Evolutionary conservation across 768 basidiomycete genomes (phyloP).

Genomic region (Tylopilus cervinicoccineus): DNA sequence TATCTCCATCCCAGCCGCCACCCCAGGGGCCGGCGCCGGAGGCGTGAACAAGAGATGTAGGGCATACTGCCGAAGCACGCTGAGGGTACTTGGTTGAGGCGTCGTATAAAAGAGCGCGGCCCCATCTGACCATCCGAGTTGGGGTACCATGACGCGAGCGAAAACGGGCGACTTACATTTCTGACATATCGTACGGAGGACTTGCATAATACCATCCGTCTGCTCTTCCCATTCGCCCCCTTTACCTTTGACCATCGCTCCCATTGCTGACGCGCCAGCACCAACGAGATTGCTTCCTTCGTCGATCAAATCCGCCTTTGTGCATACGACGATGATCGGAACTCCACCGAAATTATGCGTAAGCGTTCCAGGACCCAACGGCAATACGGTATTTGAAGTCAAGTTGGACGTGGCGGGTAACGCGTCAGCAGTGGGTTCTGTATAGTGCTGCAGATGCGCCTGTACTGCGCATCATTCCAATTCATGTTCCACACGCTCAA

Average conservation of each 20-base stretch:
- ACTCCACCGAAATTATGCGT: conserved; percentile 85
- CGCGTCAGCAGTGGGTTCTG: conserved; percentile 71
- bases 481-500: not conserved
- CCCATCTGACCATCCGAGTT: conserved; percentile 59
- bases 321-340: conserved; percentile 85
- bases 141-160: not conserved
- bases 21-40: conserved; percentile 51
- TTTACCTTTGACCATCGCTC: conserved; percentile 88
- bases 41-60: conserved; percentile 63
- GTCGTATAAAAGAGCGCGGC: conserved; percentile 92
- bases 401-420: conserved; percentile 59
- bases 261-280: conserved; percentile 73
- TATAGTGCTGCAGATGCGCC: conserved; percentile 84
- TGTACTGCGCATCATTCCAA: conserved; percentile 53
- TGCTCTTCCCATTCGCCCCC: conserved; percentile 93
- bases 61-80: conserved; percentile 76
- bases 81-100: conserved; percentile 68
- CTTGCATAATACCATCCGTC: conserved; percentile 93
- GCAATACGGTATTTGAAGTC: conserved; percentile 63
- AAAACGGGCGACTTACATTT: conserved; percentile 61
- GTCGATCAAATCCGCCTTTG: conserved; percentile 92
- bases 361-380: conserved; percentile 80
- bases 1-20: conserved; percentile 32
- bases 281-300: conserved; percentile 69
- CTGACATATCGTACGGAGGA: conserved; percentile 87